These are phyloP conservation scores for Globisporangium uncinulatum DNA, from an alignment of 352 stramenopile genomes.

Conservation along the genomic window DNA sequence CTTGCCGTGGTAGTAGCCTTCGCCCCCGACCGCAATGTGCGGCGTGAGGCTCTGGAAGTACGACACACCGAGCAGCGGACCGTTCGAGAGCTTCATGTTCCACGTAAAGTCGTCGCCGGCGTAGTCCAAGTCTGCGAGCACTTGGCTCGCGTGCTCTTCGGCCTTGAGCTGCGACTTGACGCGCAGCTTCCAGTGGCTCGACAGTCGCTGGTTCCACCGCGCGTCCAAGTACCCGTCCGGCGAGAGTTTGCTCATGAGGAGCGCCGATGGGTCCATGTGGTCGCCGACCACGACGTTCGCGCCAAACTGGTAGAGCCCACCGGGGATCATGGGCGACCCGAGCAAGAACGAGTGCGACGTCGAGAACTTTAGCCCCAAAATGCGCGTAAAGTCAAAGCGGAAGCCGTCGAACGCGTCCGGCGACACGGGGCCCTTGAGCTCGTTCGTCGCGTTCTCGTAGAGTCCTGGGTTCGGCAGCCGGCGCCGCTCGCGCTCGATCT, in stretches of 20 bases:
- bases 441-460: slow-evolving; percentile 82
- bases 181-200: slow-evolving; percentile 73
- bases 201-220: slow-evolving; percentile 81
- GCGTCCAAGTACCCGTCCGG: slow-evolving; percentile 80
- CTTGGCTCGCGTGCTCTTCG: slow-evolving; percentile 73
- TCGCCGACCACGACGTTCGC: slow-evolving; percentile 77
- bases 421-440: slow-evolving; percentile 76
- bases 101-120: slow-evolving; percentile 78
- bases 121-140: slow-evolving; percentile 82
- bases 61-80: slow-evolving; percentile 73
- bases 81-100: slow-evolving; percentile 89
- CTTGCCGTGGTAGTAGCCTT: slow-evolving; percentile 88
- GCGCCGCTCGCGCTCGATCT: slow-evolving; percentile 71
- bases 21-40: slow-evolving; percentile 68
- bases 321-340: slow-evolving; percentile 77
- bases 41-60: slow-evolving; percentile 87
- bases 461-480: slow-evolving; percentile 74
- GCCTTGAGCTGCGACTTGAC: slow-evolving; percentile 82
- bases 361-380: slow-evolving; percentile 73
- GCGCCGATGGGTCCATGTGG: slow-evolving; percentile 73
- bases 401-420: slow-evolving; percentile 83
- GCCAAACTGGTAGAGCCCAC: slow-evolving; percentile 82
- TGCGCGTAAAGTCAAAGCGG: slow-evolving; percentile 84
- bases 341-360: slow-evolving; percentile 82
- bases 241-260: slow-evolving; percentile 85